A percentile compares a stretch with the other conserved stretches of the same genome.
These are phyloP conservation scores for Botryotinia calthae DNA, from an alignment of 2,329 filamentous ascomycete species.

Conservation along the genomic window DNA sequence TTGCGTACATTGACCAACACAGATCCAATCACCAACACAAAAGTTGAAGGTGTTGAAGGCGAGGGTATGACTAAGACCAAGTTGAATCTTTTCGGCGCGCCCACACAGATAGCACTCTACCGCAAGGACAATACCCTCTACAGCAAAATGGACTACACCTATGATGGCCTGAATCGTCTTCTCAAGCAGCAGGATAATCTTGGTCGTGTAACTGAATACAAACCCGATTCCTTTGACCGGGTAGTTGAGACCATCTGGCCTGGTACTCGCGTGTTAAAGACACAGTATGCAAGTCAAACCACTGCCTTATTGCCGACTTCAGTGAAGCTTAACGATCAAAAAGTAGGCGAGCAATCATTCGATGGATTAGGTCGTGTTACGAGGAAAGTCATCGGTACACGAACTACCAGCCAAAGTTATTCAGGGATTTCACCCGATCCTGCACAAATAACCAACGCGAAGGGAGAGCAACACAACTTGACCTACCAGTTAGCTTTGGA, in stretches of 20 bases:
- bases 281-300: slow-evolving; percentile 14
- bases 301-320: slow-evolving; percentile 6
- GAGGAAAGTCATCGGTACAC: background rate
- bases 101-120: slow-evolving; percentile 7
- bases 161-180: slow-evolving; percentile 10
- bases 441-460: slow-evolving; percentile 5
- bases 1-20: background rate
- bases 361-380: slow-evolving; percentile 17
- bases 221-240: slow-evolving; percentile 13
- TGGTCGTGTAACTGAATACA: slow-evolving; percentile 11
- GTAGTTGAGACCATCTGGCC: slow-evolving; percentile 13
- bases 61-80: slow-evolving; percentile 9
- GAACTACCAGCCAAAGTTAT: slow-evolving; percentile 11
- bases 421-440: slow-evolving; percentile 10
- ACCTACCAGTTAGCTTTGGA: background rate
- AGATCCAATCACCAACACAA: slow-evolving; percentile 15
- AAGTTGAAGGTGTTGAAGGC: slow-evolving; percentile 11
- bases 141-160: slow-evolving; percentile 18
- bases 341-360: slow-evolving; percentile 4
- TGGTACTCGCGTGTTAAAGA: slow-evolving; percentile 7
- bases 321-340: background rate
- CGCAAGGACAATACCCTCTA: background rate
- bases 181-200: slow-evolving; percentile 2
- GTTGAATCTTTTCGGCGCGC: slow-evolving; percentile 12
- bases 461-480: background rate